Percentiles rank a stretch among this genome's conserved stretches.
Evolutionary conservation across 2,329 filamentous ascomycete genomes (phyloP).

Genomic region (Ascocoryne sarcoides): DNA sequence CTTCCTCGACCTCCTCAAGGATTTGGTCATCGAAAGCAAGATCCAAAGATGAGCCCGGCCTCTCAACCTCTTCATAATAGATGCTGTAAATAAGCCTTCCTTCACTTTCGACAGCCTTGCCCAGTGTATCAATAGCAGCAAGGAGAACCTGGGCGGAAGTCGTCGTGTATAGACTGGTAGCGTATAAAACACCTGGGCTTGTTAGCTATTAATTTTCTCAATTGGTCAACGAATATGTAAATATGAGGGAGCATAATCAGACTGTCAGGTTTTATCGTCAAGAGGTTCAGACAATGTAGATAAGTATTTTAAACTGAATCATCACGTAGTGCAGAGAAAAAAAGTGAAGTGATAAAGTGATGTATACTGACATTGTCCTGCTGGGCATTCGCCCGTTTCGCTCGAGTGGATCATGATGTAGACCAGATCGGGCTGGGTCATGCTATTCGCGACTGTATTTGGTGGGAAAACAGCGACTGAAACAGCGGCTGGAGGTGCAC

Average conservation of each 20-base stretch:
- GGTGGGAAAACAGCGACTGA: conserved; percentile 60
- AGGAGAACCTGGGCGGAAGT: conserved; percentile 20
- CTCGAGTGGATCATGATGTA: conserved; percentile 69
- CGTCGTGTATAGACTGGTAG: conserved; percentile 17
- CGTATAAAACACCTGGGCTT: conserved; percentile 29
- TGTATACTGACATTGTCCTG: conserved; percentile 73
- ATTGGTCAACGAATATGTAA: conserved; percentile 5
- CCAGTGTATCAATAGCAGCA: conserved; percentile 35
- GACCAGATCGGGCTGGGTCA: conserved; percentile 37
- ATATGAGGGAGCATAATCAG: conserved; percentile 54
- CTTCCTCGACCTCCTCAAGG: conserved; percentile 56
- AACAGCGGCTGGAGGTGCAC: conserved; percentile 65
- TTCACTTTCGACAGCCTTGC: conserved; percentile 28
- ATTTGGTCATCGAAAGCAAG: conserved; percentile 66
- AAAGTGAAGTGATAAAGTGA: conserved; percentile 12
- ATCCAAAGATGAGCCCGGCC: conserved; percentile 44
- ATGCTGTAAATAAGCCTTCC: conserved; percentile 40
- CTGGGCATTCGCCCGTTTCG: conserved; percentile 86
- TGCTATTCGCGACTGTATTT: conserved; percentile 32
- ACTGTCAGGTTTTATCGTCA: conserved; percentile 86
- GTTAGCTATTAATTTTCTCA: conserved; percentile 14
- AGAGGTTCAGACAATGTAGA: conserved; percentile 99
- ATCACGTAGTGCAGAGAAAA: conserved; percentile 58
- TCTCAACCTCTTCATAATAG: conserved; percentile 44
- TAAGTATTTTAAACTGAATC: conserved; percentile 88